Evolutionary conservation across 306 rosid species (phyloP).

Genomic region (Amphicarpaea edgeworthii): DNA sequence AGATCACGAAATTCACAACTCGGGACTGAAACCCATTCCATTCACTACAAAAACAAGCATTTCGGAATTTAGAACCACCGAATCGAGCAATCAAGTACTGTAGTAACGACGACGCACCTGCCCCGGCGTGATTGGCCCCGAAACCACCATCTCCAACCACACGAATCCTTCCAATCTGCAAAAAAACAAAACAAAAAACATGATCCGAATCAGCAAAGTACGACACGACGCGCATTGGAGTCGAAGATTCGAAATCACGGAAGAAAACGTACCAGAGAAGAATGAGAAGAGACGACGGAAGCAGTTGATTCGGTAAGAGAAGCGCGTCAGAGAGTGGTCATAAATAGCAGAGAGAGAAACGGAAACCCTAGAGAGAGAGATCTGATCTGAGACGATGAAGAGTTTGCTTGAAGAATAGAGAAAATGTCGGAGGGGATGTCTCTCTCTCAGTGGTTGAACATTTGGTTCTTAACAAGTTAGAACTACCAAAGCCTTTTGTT

Average conservation of each 20-base stretch:
- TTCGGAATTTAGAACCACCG: not conserved
- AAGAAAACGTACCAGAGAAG: constrained; percentile 48
- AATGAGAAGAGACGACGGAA: constrained; percentile 28
- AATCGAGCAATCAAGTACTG: not conserved
- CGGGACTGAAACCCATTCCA: not conserved
- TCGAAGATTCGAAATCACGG: constrained; percentile 32
- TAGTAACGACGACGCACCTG: constrained; percentile 61
- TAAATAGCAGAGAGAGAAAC: constrained; percentile 55
- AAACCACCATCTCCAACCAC: constrained; percentile 71
- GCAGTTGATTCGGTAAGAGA: constrained; percentile 44
- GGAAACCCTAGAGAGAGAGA: constrained; percentile 53
- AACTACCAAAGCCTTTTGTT: not conserved
- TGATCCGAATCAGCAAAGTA: constrained; percentile 8
- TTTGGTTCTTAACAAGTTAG: not conserved
- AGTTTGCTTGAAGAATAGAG: constrained; percentile 84
- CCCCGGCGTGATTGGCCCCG: constrained; percentile 78
- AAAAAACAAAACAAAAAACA: not conserved
- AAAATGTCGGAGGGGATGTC: constrained; percentile 87
- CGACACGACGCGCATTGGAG: constrained; percentile 6
- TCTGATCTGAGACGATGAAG: constrained; percentile 48
- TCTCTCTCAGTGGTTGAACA: constrained; percentile 55
- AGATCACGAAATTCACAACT: constrained; percentile 44
- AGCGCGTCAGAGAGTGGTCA: constrained; percentile 51
- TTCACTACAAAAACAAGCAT: not conserved
- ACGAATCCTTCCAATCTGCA: constrained; percentile 56